A percentile compares a stretch with the other conserved stretches of the same genome.
Conservation (phyloP, 202 grass and related monocot species). For the Panicum hallii region DNA sequence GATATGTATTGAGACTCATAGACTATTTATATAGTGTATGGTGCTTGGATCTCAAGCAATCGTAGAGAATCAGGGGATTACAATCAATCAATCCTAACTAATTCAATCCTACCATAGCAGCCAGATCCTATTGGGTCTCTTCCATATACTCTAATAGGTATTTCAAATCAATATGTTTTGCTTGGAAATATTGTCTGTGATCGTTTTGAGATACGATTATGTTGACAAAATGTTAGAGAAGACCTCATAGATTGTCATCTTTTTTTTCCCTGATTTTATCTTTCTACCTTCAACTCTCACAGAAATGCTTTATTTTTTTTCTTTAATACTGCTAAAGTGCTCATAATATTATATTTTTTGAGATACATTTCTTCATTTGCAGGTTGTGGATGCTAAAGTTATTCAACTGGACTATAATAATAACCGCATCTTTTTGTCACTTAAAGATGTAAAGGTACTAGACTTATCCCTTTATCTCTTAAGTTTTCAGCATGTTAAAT, state of each 20-base stretch:
- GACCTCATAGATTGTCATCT: neutral
- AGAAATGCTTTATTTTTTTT: neutral
- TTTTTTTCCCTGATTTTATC: constrained; percentile 4
- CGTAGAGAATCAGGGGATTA: no score
- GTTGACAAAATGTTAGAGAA: neutral
- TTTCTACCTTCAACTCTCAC: constrained; percentile 15
- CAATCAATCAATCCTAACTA: no score
- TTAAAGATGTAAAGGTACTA: constrained; percentile 82
- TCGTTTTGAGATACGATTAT: constrained; percentile 4
- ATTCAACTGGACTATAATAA: constrained; percentile 83
- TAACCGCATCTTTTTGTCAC: constrained; percentile 81
- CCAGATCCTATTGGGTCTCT: no score
- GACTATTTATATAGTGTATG: no score
- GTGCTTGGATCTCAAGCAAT: no score
- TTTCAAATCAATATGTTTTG: neutral
- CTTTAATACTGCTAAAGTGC: constrained; percentile 8
- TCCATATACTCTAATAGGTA: neutral
- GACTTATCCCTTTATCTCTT: neutral
- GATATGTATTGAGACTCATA: no score
- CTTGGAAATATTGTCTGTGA: neutral
- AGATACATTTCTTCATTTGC: constrained; percentile 34
- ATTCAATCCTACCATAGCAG: no score
- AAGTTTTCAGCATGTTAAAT: constrained; percentile 11
- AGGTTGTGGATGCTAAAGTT: constrained; percentile 92
- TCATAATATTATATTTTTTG: constrained; percentile 8